Percentiles rank a stretch among this genome's conserved stretches.
Conservation (phyloP, 805 yeast genomes). For the Groenewaldozyma salmanticensis region DNA sequence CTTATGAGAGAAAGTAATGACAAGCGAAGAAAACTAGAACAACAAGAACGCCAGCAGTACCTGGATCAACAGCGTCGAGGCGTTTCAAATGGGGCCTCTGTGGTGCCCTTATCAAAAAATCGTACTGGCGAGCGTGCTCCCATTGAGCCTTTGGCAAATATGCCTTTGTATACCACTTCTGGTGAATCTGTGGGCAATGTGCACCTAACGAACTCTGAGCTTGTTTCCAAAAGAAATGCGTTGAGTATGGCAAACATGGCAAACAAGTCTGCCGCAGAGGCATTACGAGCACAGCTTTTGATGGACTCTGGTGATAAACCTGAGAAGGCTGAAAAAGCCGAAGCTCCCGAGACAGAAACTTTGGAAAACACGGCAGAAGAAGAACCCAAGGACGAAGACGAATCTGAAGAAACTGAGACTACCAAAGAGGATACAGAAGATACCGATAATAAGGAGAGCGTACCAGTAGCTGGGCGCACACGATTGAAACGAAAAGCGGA, state of each 20-base stretch:
- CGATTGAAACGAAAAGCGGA: conserved; percentile 4
- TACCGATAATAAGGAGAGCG: no score
- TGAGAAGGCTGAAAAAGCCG: conserved; percentile 3
- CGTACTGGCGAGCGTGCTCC: conserved; percentile 69
- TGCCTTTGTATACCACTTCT: conserved; percentile 68
- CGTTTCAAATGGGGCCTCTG: conserved; percentile 5
- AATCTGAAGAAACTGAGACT: not conserved
- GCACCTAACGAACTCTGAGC: conserved; percentile 57
- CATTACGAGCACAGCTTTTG: conserved; percentile 35
- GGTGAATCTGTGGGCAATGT: conserved; percentile 66
- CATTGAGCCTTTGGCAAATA: conserved; percentile 50
- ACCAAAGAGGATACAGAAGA: no score
- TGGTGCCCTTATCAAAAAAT: conserved; percentile 33
- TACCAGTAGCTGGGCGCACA: no score
- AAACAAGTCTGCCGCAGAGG: conserved; percentile 58
- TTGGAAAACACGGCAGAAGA: conserved; percentile 12
- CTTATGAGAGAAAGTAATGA: conserved; percentile 54
- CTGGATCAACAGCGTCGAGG: conserved; percentile 19
- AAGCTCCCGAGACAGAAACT: conserved; percentile 9
- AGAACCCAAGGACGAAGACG: conserved; percentile 8
- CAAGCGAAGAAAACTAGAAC: conserved; percentile 45
- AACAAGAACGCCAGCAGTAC: conserved; percentile 8
- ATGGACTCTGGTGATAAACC: conserved; percentile 5
- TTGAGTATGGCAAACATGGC: conserved; percentile 65
- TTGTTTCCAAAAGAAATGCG: conserved; percentile 52